Conservation (phyloP, 257 asterid genomes). For the Penstemon barbatus region DNA sequence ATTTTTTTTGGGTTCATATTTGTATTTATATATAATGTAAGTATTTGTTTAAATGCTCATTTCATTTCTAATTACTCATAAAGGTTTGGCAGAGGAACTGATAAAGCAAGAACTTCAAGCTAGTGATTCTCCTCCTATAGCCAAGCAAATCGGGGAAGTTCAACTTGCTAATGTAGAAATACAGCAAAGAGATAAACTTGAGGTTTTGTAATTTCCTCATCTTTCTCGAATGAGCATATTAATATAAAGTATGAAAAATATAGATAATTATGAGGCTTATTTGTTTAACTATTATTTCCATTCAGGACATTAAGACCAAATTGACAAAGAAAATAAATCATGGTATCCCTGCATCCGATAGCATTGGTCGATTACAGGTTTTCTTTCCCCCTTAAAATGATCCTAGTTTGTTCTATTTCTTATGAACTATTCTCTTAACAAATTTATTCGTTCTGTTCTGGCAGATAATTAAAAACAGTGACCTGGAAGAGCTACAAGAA, state of each 20-base stretch:
- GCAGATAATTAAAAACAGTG: conserved; percentile 82
- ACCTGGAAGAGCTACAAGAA: conserved; percentile 93
- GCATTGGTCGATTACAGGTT: conserved; percentile 90
- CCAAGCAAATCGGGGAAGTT: conserved; percentile 43
- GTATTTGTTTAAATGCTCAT: conserved; percentile 23
- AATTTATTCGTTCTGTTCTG: too few relatives aligned
- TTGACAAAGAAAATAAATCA: conserved; percentile 57
- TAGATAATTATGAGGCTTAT: conserved; percentile 19
- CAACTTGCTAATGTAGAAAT: too few relatives aligned
- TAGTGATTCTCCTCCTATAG: conserved; percentile 45
- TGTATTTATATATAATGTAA: background rate
- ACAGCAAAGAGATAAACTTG: conserved; percentile 51
- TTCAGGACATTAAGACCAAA: conserved; percentile 65
- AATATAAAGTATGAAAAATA: background rate
- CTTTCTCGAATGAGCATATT: background rate
- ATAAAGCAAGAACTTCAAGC: conserved; percentile 92
- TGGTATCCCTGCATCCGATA: conserved; percentile 72
- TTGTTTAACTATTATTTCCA: conserved; percentile 20
- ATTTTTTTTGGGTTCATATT: conserved; percentile 10
- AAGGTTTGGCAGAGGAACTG: conserved; percentile 77
- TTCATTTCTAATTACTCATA: conserved; percentile 18
- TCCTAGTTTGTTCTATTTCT: too few relatives aligned
- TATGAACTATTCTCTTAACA: too few relatives aligned
- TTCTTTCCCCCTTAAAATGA: background rate
- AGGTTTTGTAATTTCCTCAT: conserved; percentile 45